Percentiles rank a stretch among this genome's conserved stretches.
Evolutionary conservation across 176 grass and related monocot genomes (phyloP).

Genomic region (Raddia distichophylla): DNA sequence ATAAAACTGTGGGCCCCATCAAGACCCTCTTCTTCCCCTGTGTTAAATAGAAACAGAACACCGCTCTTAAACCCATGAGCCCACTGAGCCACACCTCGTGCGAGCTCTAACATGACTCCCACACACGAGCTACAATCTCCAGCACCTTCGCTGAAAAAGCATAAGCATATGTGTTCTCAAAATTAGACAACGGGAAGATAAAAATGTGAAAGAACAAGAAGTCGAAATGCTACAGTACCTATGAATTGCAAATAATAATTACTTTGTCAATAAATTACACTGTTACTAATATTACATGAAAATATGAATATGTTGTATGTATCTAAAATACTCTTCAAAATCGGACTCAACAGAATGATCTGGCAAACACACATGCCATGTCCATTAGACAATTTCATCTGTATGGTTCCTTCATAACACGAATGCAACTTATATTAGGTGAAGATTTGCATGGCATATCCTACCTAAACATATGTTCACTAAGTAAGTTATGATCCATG

Average conservation of each 20-base stretch:
- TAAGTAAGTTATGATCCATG: neutral
- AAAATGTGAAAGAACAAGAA: conserved; percentile 5
- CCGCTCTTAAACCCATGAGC: conserved; percentile 89
- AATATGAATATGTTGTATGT: conserved; percentile 12
- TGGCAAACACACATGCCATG: neutral
- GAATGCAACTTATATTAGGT: neutral
- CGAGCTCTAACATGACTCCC: conserved; percentile 96
- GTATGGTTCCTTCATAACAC: conserved; percentile 23
- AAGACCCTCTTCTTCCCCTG: conserved; percentile 98
- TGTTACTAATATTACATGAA: conserved; percentile 12
- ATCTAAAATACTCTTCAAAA: conserved; percentile 28
- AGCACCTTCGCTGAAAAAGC: conserved; percentile 74
- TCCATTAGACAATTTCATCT: neutral
- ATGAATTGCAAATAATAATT: neutral
- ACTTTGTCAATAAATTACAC: neutral
- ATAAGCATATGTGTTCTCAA: conserved; percentile 12
- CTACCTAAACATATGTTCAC: conserved; percentile 4
- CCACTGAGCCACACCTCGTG: conserved; percentile 84
- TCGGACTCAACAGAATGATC: conserved; percentile 15
- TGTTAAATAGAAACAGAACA: conserved; percentile 93
- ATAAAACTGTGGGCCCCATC: conserved; percentile 96
- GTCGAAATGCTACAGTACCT: neutral
- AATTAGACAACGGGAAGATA: conserved; percentile 4
- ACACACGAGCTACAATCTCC: conserved; percentile 98
- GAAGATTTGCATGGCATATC: neutral